Base-by-base conservation (phyloP, 2,329 filamentous ascomycete species). In the Pseudogymnoascus sp. region DNA sequence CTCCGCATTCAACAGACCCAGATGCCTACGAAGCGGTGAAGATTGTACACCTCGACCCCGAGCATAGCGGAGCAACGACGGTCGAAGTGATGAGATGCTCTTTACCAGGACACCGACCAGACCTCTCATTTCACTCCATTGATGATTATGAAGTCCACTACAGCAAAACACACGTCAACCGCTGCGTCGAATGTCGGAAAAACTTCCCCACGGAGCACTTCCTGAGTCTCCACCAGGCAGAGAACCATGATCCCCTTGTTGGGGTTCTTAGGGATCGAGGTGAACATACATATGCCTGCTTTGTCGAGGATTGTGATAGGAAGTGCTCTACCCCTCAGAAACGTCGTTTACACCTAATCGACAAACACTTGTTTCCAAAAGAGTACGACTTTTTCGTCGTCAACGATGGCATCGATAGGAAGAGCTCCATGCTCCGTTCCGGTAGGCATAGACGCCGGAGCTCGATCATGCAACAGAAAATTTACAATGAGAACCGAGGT, bases 261-360 rank as follows among this genome's bases (percentile, higher is more conserved):
- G 84, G 83, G 57, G 81, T 89, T 9, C 83, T 79, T 69, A 82
- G 85, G 66, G 90, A 90, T 58, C 82, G 84, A 66, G 94, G 92
- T 41, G 91, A 96, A 70, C 92, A 90, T 68, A 96, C 88, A 84
- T 96, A 88, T 73, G 85, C 83, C 4, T 99, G 94, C 74, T 95
- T 97, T 68, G 85, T 96, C 5, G 88, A 96, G 69, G 85, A 81
- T 56, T 99, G 94, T 72, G 89, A 94, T 61, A 83, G 88, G 65
- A 85, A 90, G 70, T 96, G 92, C 74, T 84, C 82, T 60, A 91
- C 89, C 3, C 85, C 88, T 28, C 85, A 89, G 68, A 97, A 96
- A 73, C 83, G 94, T 45, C 82, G 89, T 33, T 83, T 90, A 71
- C 92, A 99, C 76, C 79, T 96, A 65, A 90, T 96, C 65, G 92